phyloP scores from a whole-genome alignment of 495 filamentous ascomycete species.

The Apodospora peruviana region DNA sequence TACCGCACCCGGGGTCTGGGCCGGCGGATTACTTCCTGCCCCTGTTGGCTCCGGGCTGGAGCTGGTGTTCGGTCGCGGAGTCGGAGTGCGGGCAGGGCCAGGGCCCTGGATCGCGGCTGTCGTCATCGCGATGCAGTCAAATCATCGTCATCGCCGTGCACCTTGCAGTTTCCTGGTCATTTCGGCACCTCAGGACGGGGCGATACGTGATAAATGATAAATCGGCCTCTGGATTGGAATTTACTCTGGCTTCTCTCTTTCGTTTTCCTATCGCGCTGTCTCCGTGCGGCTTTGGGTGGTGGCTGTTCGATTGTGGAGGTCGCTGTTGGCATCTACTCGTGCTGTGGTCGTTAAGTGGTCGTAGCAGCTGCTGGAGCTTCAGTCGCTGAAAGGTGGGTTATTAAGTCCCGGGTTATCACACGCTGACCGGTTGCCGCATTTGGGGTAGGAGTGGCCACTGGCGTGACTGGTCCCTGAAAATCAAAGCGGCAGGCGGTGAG shows the following conservation, averaged over 20 bases:
- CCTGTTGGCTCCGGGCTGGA: not conserved
- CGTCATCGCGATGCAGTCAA: slow-evolving; percentile 14
- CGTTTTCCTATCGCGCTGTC: not conserved
- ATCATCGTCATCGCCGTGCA: not conserved
- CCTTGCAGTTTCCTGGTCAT: not conserved
- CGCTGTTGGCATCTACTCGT: not conserved
- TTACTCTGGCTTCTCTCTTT: not conserved
- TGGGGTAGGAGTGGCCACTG: not conserved
- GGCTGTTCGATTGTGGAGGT: not conserved
- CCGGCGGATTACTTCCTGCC: not conserved
- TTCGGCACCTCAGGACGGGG: not conserved
- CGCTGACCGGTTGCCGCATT: no score
- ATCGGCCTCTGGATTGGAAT: not conserved
- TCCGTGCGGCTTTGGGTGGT: not conserved
- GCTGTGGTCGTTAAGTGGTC: no score
- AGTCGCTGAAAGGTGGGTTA: no score
- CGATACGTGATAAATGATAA: no score
- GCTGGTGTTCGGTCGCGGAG: slow-evolving; percentile 5
- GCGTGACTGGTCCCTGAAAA: not conserved
- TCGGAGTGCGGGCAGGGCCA: slow-evolving; percentile 22
- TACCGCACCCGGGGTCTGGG: not conserved
- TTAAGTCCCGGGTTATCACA: no score
- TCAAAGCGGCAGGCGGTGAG: slow-evolving; percentile 23
- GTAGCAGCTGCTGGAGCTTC: no score
- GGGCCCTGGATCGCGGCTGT: slow-evolving; percentile 19